These are phyloP conservation scores for Aaosphaeria pasadenensis DNA, from an alignment of 2,329 filamentous ascomycete genomes.

Conservation along the genomic window DNA sequence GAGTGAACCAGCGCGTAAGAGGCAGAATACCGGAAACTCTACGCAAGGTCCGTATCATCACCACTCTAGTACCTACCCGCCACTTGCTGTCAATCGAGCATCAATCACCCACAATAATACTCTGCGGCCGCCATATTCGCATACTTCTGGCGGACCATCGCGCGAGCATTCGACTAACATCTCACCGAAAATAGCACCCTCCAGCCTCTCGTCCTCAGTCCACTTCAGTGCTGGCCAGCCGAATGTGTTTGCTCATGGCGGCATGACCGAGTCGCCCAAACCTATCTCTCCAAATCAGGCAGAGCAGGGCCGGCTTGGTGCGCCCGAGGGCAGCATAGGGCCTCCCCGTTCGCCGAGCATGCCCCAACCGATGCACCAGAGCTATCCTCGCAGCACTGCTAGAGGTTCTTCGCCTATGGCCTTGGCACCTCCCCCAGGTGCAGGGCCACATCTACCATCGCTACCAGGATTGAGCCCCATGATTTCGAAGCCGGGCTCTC, in stretches of 20 bases:
- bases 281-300: conserved; percentile 68
- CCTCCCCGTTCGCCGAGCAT: conserved; percentile 63
- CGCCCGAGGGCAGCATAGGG: conserved; percentile 39
- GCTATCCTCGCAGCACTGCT: conserved; percentile 58
- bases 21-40: conserved; percentile 59
- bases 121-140: conserved; percentile 34
- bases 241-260: conserved; percentile 67
- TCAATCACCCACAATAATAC: conserved; percentile 25
- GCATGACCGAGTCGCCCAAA: conserved; percentile 84
- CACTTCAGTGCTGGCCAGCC: conserved; percentile 34
- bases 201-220: conserved; percentile 30
- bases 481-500: conserved; percentile 28
- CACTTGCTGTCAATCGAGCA: conserved; percentile 49
- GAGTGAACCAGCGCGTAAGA: conserved; percentile 72
- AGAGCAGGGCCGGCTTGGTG: conserved; percentile 54
- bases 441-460: conserved; percentile 43
- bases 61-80: conserved; percentile 73
- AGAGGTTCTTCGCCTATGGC: conserved; percentile 53
- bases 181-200: conserved; percentile 36
- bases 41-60: conserved; percentile 61
- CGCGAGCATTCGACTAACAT: conserved; percentile 40
- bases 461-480: conserved; percentile 41
- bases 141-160: conserved; percentile 18
- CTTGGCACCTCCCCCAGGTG: conserved; percentile 39
- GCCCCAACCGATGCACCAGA: conserved; percentile 62